These are phyloP conservation scores for Corymbia calophylla DNA, from an alignment of 441 rosid genomes.

Conservation along the genomic window DNA sequence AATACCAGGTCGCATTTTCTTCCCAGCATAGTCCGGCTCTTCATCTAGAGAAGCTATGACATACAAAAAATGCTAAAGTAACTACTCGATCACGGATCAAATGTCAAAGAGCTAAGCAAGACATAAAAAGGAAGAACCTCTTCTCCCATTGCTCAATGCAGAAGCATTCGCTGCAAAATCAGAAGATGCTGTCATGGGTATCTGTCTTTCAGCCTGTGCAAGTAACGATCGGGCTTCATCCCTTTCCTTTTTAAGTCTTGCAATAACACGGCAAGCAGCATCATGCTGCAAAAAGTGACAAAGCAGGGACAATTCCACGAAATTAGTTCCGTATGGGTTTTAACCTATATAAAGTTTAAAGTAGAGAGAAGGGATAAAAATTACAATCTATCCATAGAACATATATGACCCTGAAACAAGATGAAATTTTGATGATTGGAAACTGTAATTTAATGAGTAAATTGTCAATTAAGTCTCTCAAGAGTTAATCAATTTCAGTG, in stretches of 20 bases:
- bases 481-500: neutral
- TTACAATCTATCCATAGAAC: neutral
- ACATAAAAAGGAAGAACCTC: slow-evolving; percentile 41
- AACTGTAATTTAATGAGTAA: neutral
- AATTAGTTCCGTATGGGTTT: neutral
- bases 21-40: slow-evolving; percentile 58
- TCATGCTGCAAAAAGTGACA: slow-evolving; percentile 61
- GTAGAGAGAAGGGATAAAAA: neutral
- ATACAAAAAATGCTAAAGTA: slow-evolving; percentile 8
- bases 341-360: neutral
- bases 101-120: neutral
- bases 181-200: slow-evolving; percentile 47
- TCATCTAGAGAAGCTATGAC: slow-evolving; percentile 53
- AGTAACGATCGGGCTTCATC: slow-evolving; percentile 91
- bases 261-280: slow-evolving; percentile 99
- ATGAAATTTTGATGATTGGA: neutral
- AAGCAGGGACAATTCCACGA: neutral
- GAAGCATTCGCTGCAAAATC: slow-evolving; percentile 41
- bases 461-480: neutral
- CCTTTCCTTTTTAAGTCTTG: slow-evolving; percentile 92
- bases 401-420: neutral
- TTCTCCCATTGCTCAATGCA: slow-evolving; percentile 71
- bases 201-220: slow-evolving; percentile 75
- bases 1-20: slow-evolving; percentile 74
- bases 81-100: neutral